Evolutionary conservation across 306 rosid species (phyloP).

Genomic region (Betula pendula): DNA sequence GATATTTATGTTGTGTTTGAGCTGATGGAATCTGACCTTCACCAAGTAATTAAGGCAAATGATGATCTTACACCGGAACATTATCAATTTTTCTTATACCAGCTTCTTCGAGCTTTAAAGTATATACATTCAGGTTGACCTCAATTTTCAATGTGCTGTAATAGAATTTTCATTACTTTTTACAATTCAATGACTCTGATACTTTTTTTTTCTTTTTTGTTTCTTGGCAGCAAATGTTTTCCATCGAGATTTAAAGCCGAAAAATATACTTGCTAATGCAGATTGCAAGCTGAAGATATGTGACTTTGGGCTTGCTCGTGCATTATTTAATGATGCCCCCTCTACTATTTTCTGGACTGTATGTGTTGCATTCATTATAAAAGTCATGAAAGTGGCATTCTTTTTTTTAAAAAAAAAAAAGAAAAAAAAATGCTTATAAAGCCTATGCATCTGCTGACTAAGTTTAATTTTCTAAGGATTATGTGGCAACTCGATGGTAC

Average conservation of each 20-base stretch:
- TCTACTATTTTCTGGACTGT: constrained; percentile 76
- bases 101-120: constrained; percentile 71
- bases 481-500: constrained; percentile 78
- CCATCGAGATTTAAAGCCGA: constrained; percentile 73
- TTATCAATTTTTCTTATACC: constrained; percentile 62
- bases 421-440: too few relatives aligned
- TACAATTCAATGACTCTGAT: constrained; percentile 11
- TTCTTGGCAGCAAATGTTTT: constrained; percentile 49
- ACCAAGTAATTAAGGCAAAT: constrained; percentile 61
- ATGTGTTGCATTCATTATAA: constrained; percentile 19
- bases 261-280: constrained; percentile 72
- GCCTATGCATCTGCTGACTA: constrained; percentile 5
- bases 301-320: constrained; percentile 75
- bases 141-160: constrained; percentile 2
- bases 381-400: not conserved
- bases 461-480: constrained; percentile 45
- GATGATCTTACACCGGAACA: constrained; percentile 65
- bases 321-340: constrained; percentile 56
- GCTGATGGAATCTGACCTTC: constrained; percentile 73
- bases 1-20: constrained; percentile 69
- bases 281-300: constrained; percentile 75
- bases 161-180: constrained; percentile 4
- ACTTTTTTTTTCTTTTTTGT: not conserved
- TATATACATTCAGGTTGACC: constrained; percentile 66
- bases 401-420: too few relatives aligned